A percentile compares a stretch with the other conserved stretches of the same genome.
phyloP scores from a whole-genome alignment of 352 stramenopile genomes.

The Plasmopara muralis region DNA sequence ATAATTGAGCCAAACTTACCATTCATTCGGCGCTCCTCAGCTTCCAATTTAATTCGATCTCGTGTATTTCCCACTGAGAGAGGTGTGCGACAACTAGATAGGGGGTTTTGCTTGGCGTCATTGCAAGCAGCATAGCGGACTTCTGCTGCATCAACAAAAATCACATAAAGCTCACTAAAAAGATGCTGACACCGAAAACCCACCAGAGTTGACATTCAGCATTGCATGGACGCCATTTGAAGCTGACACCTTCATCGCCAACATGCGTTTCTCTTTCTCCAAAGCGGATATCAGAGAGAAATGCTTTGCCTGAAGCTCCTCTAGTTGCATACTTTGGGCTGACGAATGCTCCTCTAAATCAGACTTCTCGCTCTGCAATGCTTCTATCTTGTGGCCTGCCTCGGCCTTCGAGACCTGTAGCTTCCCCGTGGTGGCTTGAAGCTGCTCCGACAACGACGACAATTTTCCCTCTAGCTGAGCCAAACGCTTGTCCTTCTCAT shows the following conservation, averaged over 20 bases:
- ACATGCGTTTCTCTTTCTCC: constrained; percentile 7
- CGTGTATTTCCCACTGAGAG: constrained; percentile 22
- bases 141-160: neutral
- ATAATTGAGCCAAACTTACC: constrained; percentile 13
- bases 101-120: neutral
- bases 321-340: constrained; percentile 1
- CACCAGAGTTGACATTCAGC: neutral
- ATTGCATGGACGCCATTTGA: constrained; percentile 1
- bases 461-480: neutral
- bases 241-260: constrained; percentile 5
- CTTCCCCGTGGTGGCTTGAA: constrained; percentile 7
- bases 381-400: constrained; percentile 16
- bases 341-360: constrained; percentile 6
- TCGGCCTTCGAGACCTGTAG: constrained; percentile 16
- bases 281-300: neutral
- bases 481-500: constrained; percentile 6
- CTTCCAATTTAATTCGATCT: constrained; percentile 28
- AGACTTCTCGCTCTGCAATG: constrained; percentile 15
- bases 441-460: constrained; percentile 5
- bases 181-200: neutral
- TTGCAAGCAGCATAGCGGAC: neutral
- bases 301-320: neutral
- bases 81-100: neutral
- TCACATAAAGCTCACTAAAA: neutral
- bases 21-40: constrained; percentile 29